Evolutionary conservation across 805 yeast genomes (phyloP).

Genomic region (Schwanniomyces yamadae): DNA sequence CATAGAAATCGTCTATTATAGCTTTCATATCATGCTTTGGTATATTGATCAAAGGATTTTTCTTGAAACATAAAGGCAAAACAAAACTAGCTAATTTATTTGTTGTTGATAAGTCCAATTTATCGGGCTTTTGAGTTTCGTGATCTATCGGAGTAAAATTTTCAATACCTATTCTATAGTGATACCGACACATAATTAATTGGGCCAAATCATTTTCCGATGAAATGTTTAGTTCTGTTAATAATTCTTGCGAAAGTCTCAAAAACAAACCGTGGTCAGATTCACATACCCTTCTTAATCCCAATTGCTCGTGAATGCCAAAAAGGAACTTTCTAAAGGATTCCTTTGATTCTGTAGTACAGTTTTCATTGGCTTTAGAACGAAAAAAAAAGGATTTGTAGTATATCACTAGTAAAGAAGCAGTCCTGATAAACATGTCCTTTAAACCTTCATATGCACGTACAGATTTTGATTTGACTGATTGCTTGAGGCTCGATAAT

Average conservation of each 20-base stretch:
- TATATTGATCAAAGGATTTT: slow-evolving; percentile 56
- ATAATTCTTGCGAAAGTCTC: slow-evolving; percentile 52
- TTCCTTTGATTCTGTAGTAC: slow-evolving; percentile 9
- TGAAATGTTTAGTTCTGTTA: slow-evolving; percentile 46
- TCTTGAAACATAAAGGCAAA: slow-evolving; percentile 52
- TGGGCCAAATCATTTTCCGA: slow-evolving; percentile 71
- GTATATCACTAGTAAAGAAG: slow-evolving; percentile 39
- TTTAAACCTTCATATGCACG: slow-evolving; percentile 46
- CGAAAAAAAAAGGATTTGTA: slow-evolving; percentile 17
- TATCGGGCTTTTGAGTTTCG: slow-evolving; percentile 29
- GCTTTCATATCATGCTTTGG: slow-evolving; percentile 71
- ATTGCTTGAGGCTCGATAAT: slow-evolving; percentile 33
- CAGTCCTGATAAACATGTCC: slow-evolving; percentile 41
- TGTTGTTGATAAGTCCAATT: slow-evolving; percentile 29
- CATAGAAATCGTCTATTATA: slow-evolving; percentile 68
- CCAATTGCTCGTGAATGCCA: slow-evolving; percentile 71
- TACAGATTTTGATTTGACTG: slow-evolving; percentile 44
- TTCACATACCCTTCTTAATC: slow-evolving; percentile 68
- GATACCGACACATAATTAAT: slow-evolving; percentile 74
- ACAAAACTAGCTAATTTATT: slow-evolving; percentile 47
- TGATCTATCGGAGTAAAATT: slow-evolving; percentile 69
- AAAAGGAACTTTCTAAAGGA: slow-evolving; percentile 49
- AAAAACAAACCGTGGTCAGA: slow-evolving; percentile 61
- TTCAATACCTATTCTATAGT: slow-evolving; percentile 59
- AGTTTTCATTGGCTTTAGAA: background rate